Percentiles rank a stretch among this genome's conserved stretches.
These are phyloP conservation scores for Phytophthora pseudosyringae DNA, from an alignment of 352 stramenopile genomes.

Conservation along the genomic window DNA sequence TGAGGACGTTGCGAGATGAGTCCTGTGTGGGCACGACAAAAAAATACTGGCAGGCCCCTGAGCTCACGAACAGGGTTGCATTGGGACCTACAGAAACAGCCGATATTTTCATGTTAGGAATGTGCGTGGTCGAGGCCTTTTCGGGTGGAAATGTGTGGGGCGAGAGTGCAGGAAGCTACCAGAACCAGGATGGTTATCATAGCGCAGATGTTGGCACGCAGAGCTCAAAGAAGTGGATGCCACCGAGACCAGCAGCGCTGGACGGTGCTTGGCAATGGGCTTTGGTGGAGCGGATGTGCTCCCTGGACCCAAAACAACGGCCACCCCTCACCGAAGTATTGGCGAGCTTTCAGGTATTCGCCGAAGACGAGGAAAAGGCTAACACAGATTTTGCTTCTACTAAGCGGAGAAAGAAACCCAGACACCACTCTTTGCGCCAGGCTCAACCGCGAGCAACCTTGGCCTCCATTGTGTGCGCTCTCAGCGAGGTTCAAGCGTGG, in stretches of 20 bases:
- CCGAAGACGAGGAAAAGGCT: slow-evolving; percentile 27
- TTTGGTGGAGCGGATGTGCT: slow-evolving; percentile 41
- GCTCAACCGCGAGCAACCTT: slow-evolving; percentile 20
- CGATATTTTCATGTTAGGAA: slow-evolving; percentile 37
- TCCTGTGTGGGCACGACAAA: not conserved
- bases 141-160: slow-evolving; percentile 27
- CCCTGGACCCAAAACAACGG: slow-evolving; percentile 17
- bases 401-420: slow-evolving; percentile 18
- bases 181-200: not conserved
- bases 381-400: slow-evolving; percentile 16
- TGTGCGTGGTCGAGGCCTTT: slow-evolving; percentile 45
- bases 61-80: slow-evolving; percentile 5
- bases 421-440: slow-evolving; percentile 8
- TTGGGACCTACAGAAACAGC: slow-evolving; percentile 32
- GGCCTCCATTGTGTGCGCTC: slow-evolving; percentile 25
- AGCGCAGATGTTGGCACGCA: not conserved
- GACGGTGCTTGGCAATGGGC: slow-evolving; percentile 30
- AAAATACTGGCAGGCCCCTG: slow-evolving; percentile 33
- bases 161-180: not conserved
- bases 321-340: slow-evolving; percentile 32
- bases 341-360: slow-evolving; percentile 35
- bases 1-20: slow-evolving; percentile 1
- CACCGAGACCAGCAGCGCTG: slow-evolving; percentile 23
- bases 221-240: slow-evolving; percentile 4
- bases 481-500: slow-evolving; percentile 37